Evolutionary conservation across 192 early-diverging fungal genomes (phyloP), one percentile per base, ranked within the genome.

Genomic region (Pilaira anomala): DNA sequence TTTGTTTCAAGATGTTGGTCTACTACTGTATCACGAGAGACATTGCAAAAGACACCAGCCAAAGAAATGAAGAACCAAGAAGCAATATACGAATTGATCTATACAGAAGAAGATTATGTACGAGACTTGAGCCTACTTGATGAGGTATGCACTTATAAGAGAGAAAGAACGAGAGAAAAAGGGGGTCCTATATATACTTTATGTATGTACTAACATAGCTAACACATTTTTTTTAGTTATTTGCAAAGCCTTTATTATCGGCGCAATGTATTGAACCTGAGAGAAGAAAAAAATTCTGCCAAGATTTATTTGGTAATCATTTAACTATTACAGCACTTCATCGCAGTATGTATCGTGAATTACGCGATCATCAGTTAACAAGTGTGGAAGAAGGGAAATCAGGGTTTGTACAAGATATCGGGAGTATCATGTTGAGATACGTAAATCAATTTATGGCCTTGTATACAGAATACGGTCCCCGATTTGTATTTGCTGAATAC

Each of bases 51-150:
- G 9, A 85, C 89, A 7, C 70, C 80, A 49, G 79, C 84, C 60
- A 75, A 86, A 44, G 94, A 95, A 48, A 82, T 89, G 3, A 86
- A 91, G 68, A 78, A 95, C 44, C 97, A 98, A 65, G 97, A 98
- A 75, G 89, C 96, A 12, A 97, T 98, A 56, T 88, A 88, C 74
- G 97, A 98, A 71, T 84, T 96, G 7, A 82, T 95, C 25, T 80
- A 87, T 51, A 98, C 97, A 0, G 97, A 98, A 75, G 81, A 82
- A 25, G 96, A 98, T 66, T 98, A 97, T 70, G 83, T 96, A 19
- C 79, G 85, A 21, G 96, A 98, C 79, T 80, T 98, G 26, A 79
- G 88, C 42, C 80, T 91, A 52, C 77, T 94, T n/a, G 86, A 93
- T 2, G 71, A 73, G 48, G 71, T 67, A 67, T 25, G 48, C 45